A percentile compares a stretch with the other conserved stretches of the same genome.
phyloP scores from a whole-genome alignment of 1,284 basidiomycete genomes.

The Marasmius sp. region DNA sequence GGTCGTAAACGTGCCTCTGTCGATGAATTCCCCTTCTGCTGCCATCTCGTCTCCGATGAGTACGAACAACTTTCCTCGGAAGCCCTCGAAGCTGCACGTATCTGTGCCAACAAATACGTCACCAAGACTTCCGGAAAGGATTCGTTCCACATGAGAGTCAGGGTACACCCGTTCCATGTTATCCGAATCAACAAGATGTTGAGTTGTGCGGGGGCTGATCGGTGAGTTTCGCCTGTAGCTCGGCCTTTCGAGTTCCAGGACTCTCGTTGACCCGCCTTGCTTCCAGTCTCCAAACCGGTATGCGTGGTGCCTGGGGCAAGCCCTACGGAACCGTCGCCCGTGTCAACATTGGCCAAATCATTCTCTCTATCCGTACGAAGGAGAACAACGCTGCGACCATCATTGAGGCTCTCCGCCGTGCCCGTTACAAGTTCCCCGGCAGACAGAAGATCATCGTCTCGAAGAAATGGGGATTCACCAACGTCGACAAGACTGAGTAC shows the following conservation, averaged over 20 bases:
- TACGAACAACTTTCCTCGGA: conserved; percentile 97
- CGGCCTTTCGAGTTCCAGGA: not conserved
- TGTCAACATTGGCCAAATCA: conserved; percentile 97
- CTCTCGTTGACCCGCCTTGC: not conserved
- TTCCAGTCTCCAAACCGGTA: conserved; percentile 94
- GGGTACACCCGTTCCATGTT: conserved; percentile 98
- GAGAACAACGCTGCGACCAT: conserved; percentile 87
- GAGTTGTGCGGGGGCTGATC: conserved; percentile 98
- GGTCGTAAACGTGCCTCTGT: conserved; percentile 94
- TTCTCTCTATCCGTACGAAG: conserved; percentile 94
- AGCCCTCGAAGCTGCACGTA: conserved; percentile 97
- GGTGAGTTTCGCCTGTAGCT: conserved; percentile 42
- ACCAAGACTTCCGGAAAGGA: conserved; percentile 99
- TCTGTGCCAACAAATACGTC: conserved; percentile 99
- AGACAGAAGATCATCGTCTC: conserved; percentile 99
- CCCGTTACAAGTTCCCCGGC: conserved; percentile 99
- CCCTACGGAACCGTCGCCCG: conserved; percentile 95
- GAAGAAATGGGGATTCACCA: conserved; percentile 98
- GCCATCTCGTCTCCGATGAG: conserved; percentile 96
- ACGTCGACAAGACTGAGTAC: conserved; percentile 91
- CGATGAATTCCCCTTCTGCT: conserved; percentile 97
- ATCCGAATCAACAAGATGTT: conserved; percentile 99
- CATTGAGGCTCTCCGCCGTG: conserved; percentile 95
- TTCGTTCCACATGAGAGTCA: conserved; percentile 97
- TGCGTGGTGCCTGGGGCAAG: conserved; percentile 99